Base-by-base conservation (phyloP, 306 rosid species). In the Erythrophleum fordii region DNA sequence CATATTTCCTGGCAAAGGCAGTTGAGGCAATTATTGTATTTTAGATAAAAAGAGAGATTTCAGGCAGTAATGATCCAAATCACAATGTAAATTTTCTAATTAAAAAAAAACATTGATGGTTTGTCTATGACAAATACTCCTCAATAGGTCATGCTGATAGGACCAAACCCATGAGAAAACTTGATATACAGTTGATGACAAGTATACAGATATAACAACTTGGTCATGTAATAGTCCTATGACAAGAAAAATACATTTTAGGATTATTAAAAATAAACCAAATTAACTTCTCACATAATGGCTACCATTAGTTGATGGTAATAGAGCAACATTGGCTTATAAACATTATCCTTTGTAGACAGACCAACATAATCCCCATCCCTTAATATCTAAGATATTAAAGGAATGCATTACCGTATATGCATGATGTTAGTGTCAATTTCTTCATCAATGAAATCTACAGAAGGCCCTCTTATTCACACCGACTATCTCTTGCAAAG, bases 401-500 rank as follows among this genome's bases (percentile, higher is more conserved):
- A 77, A 75, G 79, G 79, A 79, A 79, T 80, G 69, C 73, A 85
- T 84, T 86, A 86, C 90, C 92, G 84, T 81, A 22, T 41, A 73
- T n/a, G 77, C 51, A 81, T 74, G 74, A 90, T 29, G 80, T 82
- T 81, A 90, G 76, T 66, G 88, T 85, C 92, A 90, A 59, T 79
- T 70, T 85, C 88, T 86, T 90, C 86, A 86, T 44, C 48, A 44
- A 86, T 73, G 87, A 82, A 84, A 86, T 85, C 87, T 84, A 85
- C 44, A 86, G 84, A 87, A 86, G 80, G 80, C 80, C 79, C 86
- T 88, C 91, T 88, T 87, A 88, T 88, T 87, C 90, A 84, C 88
- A 86, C 87, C 89, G 86, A 85, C 89, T 76, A 80, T 69, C 90
- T 88, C 92, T 91, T 91, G 92, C 92, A 91, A 91, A 87, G 87